A percentile compares a stretch with the other conserved stretches of the same genome.
Evolutionary conservation across 768 basidiomycete genomes (phyloP).

Genomic region (Sarcomyxa edulis): DNA sequence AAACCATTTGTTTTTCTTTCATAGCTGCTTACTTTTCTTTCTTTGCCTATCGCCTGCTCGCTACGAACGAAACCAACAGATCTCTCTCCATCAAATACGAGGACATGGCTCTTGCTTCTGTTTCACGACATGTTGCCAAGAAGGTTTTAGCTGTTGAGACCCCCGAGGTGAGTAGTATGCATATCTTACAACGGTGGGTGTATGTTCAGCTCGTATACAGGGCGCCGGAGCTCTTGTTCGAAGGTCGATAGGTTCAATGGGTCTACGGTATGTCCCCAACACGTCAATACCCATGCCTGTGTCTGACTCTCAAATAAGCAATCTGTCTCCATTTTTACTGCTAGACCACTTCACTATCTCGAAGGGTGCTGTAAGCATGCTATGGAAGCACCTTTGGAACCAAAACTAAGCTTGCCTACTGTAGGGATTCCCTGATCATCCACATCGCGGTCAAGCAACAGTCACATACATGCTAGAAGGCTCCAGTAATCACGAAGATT

Average conservation of each 20-base stretch:
- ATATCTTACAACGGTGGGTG: neutral
- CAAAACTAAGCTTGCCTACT: too few species aligned
- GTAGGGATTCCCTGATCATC: constrained; percentile 89
- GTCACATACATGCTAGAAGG: constrained; percentile 90
- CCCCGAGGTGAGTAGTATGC: constrained; percentile 48
- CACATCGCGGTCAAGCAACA: constrained; percentile 85
- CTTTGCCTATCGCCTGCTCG: constrained; percentile 10
- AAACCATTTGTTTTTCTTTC: constrained; percentile 11
- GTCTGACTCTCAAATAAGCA: too few species aligned
- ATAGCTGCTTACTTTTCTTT: constrained; percentile 12
- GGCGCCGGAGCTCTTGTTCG: constrained; percentile 82
- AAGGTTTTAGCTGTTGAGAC: constrained; percentile 74
- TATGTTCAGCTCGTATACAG: constrained; percentile 25
- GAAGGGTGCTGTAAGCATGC: constrained; percentile 55
- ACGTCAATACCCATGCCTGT: too few species aligned
- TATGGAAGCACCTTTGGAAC: too few species aligned
- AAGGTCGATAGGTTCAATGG: constrained; percentile 75
- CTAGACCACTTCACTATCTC: constrained; percentile 75
- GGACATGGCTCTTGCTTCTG: constrained; percentile 25
- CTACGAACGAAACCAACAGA: constrained; percentile 2
- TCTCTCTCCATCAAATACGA: constrained; percentile 1
- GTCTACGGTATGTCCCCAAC: too few species aligned
- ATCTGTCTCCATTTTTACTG: constrained; percentile 90
- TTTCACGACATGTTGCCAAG: constrained; percentile 70
- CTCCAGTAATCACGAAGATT: constrained; percentile 84